These are phyloP conservation scores for Naumovozyma dairenensis DNA, from an alignment of 805 yeast species.

Conservation along the genomic window DNA sequence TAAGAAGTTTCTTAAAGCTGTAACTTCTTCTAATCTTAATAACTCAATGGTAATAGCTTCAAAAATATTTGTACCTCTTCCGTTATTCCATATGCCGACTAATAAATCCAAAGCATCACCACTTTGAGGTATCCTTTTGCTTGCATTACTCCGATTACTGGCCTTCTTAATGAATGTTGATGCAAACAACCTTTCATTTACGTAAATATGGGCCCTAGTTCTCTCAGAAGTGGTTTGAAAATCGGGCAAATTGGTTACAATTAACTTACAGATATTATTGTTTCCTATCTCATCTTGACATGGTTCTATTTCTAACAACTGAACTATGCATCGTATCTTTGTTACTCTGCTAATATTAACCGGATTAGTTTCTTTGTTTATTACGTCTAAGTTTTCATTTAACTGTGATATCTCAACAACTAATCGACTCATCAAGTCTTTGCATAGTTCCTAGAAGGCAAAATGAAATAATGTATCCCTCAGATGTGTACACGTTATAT, in stretches of 20 bases:
- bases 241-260: background rate
- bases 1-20: conserved; percentile 6
- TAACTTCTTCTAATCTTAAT: conserved; percentile 8
- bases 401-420: conserved; percentile 6
- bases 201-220: background rate
- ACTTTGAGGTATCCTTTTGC: conserved; percentile 2
- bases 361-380: background rate
- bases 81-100: conserved; percentile 6
- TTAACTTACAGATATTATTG: conserved; percentile 1
- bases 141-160: no score
- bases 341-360: background rate
- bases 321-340: background rate
- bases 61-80: conserved; percentile 1
- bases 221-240: no score
- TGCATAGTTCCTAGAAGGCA: no score
- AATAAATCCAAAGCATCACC: conserved; percentile 14
- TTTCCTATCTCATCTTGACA: background rate
- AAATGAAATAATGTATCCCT: background rate
- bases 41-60: conserved; percentile 11
- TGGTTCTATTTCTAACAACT: background rate
- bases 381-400: conserved; percentile 1
- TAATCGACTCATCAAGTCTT: conserved; percentile 12
- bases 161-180: background rate
- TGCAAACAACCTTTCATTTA: background rate
- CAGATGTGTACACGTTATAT: no score